Evolutionary conservation across 2,329 filamentous ascomycete species (phyloP), one percentile per base, ranked within the genome.

Genomic region (Raffaelea ambrosiae): DNA sequence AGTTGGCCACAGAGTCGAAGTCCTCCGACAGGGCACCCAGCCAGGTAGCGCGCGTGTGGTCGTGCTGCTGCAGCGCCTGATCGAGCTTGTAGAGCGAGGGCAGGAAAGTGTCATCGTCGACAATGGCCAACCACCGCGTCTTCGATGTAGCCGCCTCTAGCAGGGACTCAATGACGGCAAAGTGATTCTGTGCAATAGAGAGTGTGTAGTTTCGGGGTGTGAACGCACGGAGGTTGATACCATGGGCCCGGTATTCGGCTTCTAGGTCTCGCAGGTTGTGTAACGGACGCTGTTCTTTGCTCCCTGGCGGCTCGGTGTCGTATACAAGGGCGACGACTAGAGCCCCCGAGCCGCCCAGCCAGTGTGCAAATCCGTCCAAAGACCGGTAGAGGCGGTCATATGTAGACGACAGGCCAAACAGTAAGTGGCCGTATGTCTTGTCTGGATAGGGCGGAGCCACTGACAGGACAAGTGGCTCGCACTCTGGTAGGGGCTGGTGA

Each of bases 21-120:
- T 76, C 75, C 57, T 83, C 79, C 1, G 77, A 77, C 5, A 82
- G 59, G 2, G 72, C 72, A 3, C 79, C 79, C 11, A 81, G 64
- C 59, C 81, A 83, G 33, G 66, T 58, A 3, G 73, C 66, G 19
- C 66, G 57, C 2, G 65, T 68, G 55, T 74, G 66, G 55, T 82
- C 71, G 52, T 76, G 68, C 35, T 62, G 58, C 31, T 56, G 57
- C 2, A 82, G 66, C 5, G 70, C 65, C n/a, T 69, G 59, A 20
- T 70, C 64, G 16, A 83, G 63, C 1, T 67, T 66, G 45, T 71
- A 60, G 40, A 82, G 68, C 2, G 73, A 76, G 2, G 74, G 70
- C 59, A 81, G 81, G 59, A 83, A 82, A 1, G 79, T 83, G 55
- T 83, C 79, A 55, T 83, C 79, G 56, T 83, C 78, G 35, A 82